A percentile compares a stretch with the other conserved stretches of the same genome.
Conservation (phyloP, 495 filamentous ascomycete genomes). For the Xylaria cubensis region DNA sequence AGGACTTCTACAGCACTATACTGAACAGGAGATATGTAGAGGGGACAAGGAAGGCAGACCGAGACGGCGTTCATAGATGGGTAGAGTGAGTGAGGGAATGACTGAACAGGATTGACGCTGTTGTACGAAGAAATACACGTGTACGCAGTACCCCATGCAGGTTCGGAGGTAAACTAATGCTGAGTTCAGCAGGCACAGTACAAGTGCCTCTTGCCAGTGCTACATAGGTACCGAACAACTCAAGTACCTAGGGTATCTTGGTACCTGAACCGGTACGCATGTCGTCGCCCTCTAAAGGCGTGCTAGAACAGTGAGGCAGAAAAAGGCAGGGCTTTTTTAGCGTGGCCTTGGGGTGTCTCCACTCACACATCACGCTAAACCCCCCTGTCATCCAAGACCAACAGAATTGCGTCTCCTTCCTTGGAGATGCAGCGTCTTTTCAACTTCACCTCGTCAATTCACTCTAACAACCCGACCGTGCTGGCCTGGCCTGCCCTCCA, state of each 20-base stretch:
- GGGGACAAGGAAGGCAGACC: background rate
- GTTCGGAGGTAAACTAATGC: conserved; percentile 11
- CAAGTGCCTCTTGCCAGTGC: background rate
- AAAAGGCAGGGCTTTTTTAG: conserved; percentile 25
- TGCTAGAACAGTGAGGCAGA: conserved; percentile 19
- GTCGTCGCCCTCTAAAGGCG: conserved; percentile 14
- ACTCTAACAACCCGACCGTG: conserved; percentile 14
- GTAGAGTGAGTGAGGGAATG: background rate
- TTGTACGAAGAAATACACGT: conserved; percentile 13
- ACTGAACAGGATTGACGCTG: conserved; percentile 12
- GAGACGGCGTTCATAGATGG: background rate
- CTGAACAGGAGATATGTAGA: background rate
- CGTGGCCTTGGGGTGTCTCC: conserved; percentile 21
- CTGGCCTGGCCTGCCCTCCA: conserved; percentile 17
- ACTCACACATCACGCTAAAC: conserved; percentile 27
- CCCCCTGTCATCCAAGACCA: conserved; percentile 43
- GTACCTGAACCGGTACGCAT: conserved; percentile 17
- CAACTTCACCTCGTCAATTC: conserved; percentile 47
- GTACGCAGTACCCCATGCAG: background rate
- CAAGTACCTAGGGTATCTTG: conserved; percentile 14
- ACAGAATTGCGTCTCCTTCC: conserved; percentile 41
- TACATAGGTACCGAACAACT: background rate
- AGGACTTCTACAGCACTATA: background rate
- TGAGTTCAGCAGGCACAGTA: conserved; percentile 16
- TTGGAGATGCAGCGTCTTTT: conserved; percentile 43